These are phyloP conservation scores for Neonectria coccinea DNA, from an alignment of 2,329 filamentous ascomycete genomes.

Conservation along the genomic window DNA sequence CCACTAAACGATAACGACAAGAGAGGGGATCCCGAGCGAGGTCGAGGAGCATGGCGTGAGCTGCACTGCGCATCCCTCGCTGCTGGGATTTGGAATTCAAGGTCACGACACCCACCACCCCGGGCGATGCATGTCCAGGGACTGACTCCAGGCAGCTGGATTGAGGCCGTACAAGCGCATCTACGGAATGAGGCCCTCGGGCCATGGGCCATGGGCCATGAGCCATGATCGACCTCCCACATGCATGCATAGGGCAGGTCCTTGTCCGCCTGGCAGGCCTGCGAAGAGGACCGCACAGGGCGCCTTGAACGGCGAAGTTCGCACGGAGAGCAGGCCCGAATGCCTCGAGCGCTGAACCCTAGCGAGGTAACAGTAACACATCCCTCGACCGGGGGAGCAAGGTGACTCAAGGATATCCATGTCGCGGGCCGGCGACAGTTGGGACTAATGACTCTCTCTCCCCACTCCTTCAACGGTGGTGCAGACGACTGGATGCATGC, in stretches of 20 bases:
- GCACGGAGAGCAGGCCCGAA: slow-evolving; percentile 23
- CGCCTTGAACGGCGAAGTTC: background rate
- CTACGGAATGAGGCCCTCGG: background rate
- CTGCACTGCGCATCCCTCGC: slow-evolving; percentile 10
- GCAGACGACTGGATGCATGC: background rate
- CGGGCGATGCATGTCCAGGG: no score
- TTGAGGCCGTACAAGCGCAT: background rate
- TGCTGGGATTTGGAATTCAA: background rate
- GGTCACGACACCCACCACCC: background rate
- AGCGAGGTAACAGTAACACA: background rate
- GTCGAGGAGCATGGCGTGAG: slow-evolving; percentile 16
- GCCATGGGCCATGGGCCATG: background rate
- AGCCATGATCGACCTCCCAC: slow-evolving; percentile 18
- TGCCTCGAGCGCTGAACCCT: slow-evolving; percentile 21
- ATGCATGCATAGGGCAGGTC: slow-evolving; percentile 18
- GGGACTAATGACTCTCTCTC: background rate
- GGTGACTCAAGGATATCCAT: slow-evolving; percentile 3
- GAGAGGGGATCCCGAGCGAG: background rate
- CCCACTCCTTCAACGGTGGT: slow-evolving; percentile 24
- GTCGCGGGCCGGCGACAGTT: slow-evolving; percentile 2
- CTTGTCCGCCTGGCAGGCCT: background rate
- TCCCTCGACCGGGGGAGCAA: background rate
- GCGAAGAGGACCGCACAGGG: no score
- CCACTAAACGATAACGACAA: slow-evolving; percentile 13
- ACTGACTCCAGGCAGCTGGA: background rate